Base-by-base conservation (phyloP, 2,329 filamentous ascomycete genomes). In the Aspergillus ustus region DNA sequence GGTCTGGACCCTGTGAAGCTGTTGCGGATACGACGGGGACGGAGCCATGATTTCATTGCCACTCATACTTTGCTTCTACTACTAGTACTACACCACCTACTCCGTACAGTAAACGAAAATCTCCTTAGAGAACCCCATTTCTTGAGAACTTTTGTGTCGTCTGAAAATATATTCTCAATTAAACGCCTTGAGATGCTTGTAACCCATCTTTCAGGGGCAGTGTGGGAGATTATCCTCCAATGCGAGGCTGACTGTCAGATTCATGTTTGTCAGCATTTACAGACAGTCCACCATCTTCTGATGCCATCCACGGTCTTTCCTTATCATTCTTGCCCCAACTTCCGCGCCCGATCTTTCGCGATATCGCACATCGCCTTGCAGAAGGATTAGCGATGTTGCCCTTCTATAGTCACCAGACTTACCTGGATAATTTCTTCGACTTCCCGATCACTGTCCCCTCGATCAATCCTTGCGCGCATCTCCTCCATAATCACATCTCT, bases 281-380 rank as follows among this genome's bases (percentile, higher is more conserved):
- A 28, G 19, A 25, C 45, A 28, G 19, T 22, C 7, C 4, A 25
- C n/a, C 19, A 48, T 48, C 13, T 15, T 25, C 22, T 48, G 22
- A 15, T 48, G 20, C 22, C 22, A 15, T 48, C 22, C 15, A n/a
- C 8, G 22, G 5, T 40, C 15, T 11, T 40, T 15, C 13, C 34
- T 46, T 53, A 51, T 9, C 55, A 59, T 22, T 40, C 51, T 29
- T 69, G 59, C 54, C 72, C 72, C 44, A 91, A 75, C 76, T 93
- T 96, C 34, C 77, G 75, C 1, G 89, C 91, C 52, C 93, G 85
- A 71, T 97, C 92, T 55, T 86, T 85, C 31, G 93, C 93, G 72
- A 97, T 97, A 70, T 93, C 91, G 72, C 92, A 92, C 91, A 97
- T 97, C 45, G 93, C 93, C 90, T 92, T 13, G 17, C n/a, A 25